Percentiles rank a stretch among this genome's conserved stretches.
These are phyloP conservation scores for Adansonia grandidieri DNA, from an alignment of 441 rosid genomes.

Conservation along the genomic window DNA sequence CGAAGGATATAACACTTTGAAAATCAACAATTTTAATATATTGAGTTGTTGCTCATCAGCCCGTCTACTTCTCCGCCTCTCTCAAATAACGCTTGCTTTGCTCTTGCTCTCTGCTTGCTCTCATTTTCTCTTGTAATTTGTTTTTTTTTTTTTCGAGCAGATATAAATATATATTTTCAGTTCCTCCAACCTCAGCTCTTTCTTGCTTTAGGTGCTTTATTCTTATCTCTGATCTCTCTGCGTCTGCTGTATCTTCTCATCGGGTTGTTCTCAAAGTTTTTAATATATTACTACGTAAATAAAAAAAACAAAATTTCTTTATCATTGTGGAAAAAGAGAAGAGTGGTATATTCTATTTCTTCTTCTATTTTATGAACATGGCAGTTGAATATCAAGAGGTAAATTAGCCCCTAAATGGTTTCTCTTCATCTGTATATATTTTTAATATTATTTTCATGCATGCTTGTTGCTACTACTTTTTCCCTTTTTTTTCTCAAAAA, in stretches of 20 bases:
- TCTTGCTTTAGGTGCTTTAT: background rate
- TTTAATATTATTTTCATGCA: background rate
- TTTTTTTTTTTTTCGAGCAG: no score
- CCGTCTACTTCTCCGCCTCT: background rate
- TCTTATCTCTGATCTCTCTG: background rate
- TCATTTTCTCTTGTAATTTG: background rate
- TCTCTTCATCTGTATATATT: background rate
- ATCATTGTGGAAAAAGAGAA: background rate
- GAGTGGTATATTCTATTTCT: background rate
- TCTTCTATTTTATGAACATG: constrained; percentile 19
- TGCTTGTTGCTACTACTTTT: background rate
- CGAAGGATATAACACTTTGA: background rate
- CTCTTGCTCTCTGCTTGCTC: background rate
- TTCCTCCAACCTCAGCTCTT: background rate
- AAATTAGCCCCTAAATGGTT: background rate
- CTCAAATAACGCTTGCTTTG: background rate
- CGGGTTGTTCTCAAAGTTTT: background rate
- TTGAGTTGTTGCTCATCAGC: background rate
- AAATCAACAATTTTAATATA: background rate
- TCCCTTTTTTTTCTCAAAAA: no score
- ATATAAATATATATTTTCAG: background rate
- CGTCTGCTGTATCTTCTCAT: background rate
- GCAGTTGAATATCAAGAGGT: constrained; percentile 53
- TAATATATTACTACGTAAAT: background rate
- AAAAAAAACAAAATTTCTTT: background rate